Evolutionary conservation across 208 protist genomes (phyloP), one percentile per base, ranked within the genome.

Genomic region (Sergeia podlipaevii): DNA sequence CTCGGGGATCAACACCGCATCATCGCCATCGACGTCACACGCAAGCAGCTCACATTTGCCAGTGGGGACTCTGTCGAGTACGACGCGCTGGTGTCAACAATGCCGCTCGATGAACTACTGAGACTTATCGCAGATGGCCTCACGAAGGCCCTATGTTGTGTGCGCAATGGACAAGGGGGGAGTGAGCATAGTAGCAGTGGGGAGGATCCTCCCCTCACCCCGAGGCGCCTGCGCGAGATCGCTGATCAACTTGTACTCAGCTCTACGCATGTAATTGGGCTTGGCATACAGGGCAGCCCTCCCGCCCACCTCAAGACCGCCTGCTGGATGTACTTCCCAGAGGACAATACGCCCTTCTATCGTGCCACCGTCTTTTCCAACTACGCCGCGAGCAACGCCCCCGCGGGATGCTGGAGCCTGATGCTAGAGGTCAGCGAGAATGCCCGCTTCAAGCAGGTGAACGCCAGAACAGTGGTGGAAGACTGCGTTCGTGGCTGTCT

Each of bases 321-420:
- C 30, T 84, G 77, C 60, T 92, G 84, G 84, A 48, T 92, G 21
- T 92, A 92, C 64, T 92, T 89, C 52, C 78, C 84, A 3, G 78
- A 79, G 48, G 42, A 70, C 37, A 58, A 71, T 24, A 80, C 68
- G 17, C 76, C 78, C 1, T 92, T 92, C 60, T 92, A 92, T 56
- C 77, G 84, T 23, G 72, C 72, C 7, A 92, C 84, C 3, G 71
- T 88, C 21, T 81, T 92, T 26, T 89, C 84, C 13, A 86, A 84
- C 53, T 92, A 85, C 54, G 70, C 84, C 1, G 65, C 55, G 17
- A 41, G 45, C 23, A 85, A 87, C 55, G 77, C 66, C n/a, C 73
- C 84, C 44, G 70, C 72, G 27, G 65, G 69, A 13, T 51, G 47
- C 43, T 91, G 77, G 77, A 83, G 72, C 53, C 49, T 91, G 11